Conservation (phyloP, 805 yeast genomes). For the Komagataella mondaviorum region DNA sequence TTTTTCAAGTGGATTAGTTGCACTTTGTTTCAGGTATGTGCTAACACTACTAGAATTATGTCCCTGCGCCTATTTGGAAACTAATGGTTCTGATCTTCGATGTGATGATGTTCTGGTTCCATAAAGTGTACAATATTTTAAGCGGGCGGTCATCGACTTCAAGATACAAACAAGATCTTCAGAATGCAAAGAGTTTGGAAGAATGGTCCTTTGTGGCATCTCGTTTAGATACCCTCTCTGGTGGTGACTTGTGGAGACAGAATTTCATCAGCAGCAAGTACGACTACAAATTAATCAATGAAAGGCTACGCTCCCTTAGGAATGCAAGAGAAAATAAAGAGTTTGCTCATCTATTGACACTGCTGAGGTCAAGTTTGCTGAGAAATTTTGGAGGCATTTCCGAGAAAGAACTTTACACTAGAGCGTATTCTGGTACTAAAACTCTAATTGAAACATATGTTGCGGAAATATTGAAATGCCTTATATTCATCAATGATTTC, state of each 20-base stretch:
- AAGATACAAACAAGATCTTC: conserved; percentile 33
- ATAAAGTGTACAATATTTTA: conserved; percentile 20
- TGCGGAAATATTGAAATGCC: conserved; percentile 55
- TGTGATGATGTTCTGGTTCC: conserved; percentile 32
- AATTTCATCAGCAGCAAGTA: conserved; percentile 72
- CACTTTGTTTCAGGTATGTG: not conserved
- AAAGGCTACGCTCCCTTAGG: conserved; percentile 48
- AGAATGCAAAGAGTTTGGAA: conserved; percentile 40
- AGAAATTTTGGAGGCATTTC: conserved; percentile 89
- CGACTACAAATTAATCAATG: conserved; percentile 73
- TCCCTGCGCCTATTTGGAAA: conserved; percentile 14
- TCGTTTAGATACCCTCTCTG: conserved; percentile 34
- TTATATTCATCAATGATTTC: conserved; percentile 43
- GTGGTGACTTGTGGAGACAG: conserved; percentile 60
- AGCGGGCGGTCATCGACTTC: conserved; percentile 28
- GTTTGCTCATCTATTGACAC: conserved; percentile 41
- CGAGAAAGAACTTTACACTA: conserved; percentile 62
- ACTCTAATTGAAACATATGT: conserved; percentile 78
- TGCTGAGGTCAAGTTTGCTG: conserved; percentile 70
- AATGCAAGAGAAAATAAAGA: conserved; percentile 51
- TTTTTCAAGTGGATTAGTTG: not conserved
- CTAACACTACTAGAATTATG: conserved; percentile 5
- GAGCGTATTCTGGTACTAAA: conserved; percentile 83
- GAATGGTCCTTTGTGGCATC: conserved; percentile 56
- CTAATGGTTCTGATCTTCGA: conserved; percentile 24